Evolutionary conservation across 768 basidiomycete genomes (phyloP), one percentile per base, ranked within the genome.

Genomic region (Phaffia australis): DNA sequence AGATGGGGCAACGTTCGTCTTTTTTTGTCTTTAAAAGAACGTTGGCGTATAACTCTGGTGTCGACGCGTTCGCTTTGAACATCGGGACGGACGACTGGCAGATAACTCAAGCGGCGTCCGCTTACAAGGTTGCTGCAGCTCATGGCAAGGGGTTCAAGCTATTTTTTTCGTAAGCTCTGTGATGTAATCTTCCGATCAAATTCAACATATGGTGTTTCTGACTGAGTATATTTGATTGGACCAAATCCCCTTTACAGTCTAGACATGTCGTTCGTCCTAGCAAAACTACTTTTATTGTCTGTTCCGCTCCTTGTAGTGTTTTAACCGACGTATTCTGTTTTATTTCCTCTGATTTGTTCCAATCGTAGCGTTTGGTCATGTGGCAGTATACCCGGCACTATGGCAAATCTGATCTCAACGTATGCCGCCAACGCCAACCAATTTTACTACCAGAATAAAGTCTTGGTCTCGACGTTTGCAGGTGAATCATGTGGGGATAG

Each of bases 401-500:
- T 69, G 49, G 48, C 48, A 56, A 51, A 77, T 58, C 81, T 84
- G 65, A 81, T 88, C 70, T 77, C 77, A 18, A 79, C 78, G 46
- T 83, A 84, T 69, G 74, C 80, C 0, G 72, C 76, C 23, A 83
- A 85, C 72, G 80, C 85, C 0, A 85, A 83, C 70, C 84, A 87
- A 69, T 75, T 86, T 56, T 76, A 77, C 70, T 79, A 82, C 64
- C 75, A 82, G 57, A 78, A 77, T 14, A 81, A 81, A 71, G 80
- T 83, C 8, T 79, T 88, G 51, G 82, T 85, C 11, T 86, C 86
- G 1, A 85, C 85, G 3, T 89, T 88, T 74, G 76, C 85, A 0
- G 88, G 87, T 23, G 84, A 87, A 71, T 72, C 76, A 9, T 89
- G 87, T 30, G 67, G 67, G 46, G 57, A 69, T 25, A 25, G 49